Conservation (phyloP, 2,329 filamentous ascomycete species). For the Aspergillus tubingensis region DNA sequence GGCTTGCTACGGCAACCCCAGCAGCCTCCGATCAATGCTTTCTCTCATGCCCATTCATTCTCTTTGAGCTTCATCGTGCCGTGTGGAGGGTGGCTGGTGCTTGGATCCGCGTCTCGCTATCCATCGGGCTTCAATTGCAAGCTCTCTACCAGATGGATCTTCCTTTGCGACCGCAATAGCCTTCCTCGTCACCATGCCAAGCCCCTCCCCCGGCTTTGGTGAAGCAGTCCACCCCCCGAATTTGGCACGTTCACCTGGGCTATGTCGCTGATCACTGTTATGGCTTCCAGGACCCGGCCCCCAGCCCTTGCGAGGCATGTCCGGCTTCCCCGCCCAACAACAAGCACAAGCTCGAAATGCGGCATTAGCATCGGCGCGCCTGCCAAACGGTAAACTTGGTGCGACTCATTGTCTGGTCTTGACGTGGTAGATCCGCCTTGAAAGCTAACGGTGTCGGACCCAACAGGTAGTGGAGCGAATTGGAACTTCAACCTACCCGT, state of each 20-base stretch:
- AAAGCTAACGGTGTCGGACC: conserved; percentile 26
- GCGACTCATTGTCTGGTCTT: conserved; percentile 22
- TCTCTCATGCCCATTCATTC: conserved; percentile 8
- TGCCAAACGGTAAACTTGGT: conserved; percentile 60
- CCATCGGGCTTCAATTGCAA: conserved; percentile 25
- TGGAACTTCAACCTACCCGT: conserved; percentile 61
- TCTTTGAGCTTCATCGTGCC: not conserved
- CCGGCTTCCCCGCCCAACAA: conserved; percentile 56
- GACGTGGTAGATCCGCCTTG: conserved; percentile 1
- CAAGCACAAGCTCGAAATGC: conserved; percentile 50
- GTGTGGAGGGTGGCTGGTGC: conserved; percentile 6
- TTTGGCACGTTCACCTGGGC: not conserved
- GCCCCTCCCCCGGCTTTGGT: not conserved
- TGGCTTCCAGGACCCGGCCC: conserved; percentile 47
- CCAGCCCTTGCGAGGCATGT: conserved; percentile 55
- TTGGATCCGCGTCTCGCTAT: conserved; percentile 4
- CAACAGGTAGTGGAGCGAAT: conserved; percentile 54
- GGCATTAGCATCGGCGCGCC: conserved; percentile 50
- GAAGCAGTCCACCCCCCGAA: conserved; percentile 6
- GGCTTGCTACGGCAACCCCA: conserved; percentile 16
- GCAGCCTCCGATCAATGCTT: conserved; percentile 2
- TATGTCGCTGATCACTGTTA: conserved; percentile 17
- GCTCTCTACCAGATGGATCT: conserved; percentile 18
- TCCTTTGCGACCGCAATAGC: conserved; percentile 27
- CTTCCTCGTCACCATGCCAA: conserved; percentile 12